Base-by-base conservation (phyloP, 495 filamentous ascomycete genomes). In the Extremus antarcticus region DNA sequence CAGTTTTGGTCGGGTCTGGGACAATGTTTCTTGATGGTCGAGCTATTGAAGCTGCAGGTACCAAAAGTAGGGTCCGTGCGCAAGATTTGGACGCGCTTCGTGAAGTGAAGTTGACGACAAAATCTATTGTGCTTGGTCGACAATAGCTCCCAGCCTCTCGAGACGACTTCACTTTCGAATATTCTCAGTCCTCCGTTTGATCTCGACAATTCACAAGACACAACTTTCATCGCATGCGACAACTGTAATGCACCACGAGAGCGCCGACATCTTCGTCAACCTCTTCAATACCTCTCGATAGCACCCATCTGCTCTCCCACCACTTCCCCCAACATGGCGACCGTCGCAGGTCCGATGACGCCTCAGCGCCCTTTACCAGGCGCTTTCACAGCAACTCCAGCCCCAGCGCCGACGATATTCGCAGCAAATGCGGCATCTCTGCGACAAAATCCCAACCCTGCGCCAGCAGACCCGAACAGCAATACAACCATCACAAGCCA, bases 351-450 rank as follows among this genome's bases (percentile, higher is more conserved):
- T 16, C 59, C 61, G 7, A 32, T 51, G 17, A 67, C 65, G 43
- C 65, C 65, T 23, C 62, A 65, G 55, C 60, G 65, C 13, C 63
- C 61, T 7, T 55, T 67, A 10, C 65, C 65, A 10, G 68, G 68
- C 54, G 61, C 59, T 13, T 71, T 63, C 55, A 60, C 67, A 32
- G 60, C 60, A n/a, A 69, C 68, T 13, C 68, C 68, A 22, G 68
- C 65, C 25, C 58, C 57, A 22, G 52, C 54, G 13, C 62, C 62
- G 17, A 55, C 55, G 17, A 61, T 64, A 47, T 64, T 64, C 54
- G 55, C 59, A 16, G 54, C 32, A 20, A 57, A 62, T 23, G 59
- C 59, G 15, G 55, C 55, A n/a, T 20, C 24, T 9, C 25, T 58
- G 25, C 67, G 59, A 1, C 62, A 51, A 22, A 63, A 50, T 53